Conservation (phyloP, 2,329 filamentous ascomycete species). For the Pseudogymnoascus sp. region DNA sequence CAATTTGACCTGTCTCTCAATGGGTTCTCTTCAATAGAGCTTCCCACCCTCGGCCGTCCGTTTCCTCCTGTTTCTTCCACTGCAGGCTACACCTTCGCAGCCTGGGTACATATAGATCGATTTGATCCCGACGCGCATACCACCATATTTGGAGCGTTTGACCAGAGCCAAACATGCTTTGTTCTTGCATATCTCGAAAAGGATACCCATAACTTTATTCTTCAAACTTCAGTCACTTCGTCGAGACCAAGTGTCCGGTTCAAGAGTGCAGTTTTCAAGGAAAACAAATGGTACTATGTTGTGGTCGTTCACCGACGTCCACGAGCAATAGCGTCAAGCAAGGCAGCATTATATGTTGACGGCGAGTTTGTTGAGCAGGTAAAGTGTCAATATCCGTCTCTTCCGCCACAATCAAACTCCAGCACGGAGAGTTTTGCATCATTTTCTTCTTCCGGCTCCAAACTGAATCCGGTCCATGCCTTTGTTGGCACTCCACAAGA, state of each 20-base stretch:
- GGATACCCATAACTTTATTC: constrained; percentile 86
- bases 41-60: constrained; percentile 72
- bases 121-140: constrained; percentile 84
- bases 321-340: constrained; percentile 61
- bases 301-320: constrained; percentile 76
- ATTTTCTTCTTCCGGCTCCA: constrained; percentile 50
- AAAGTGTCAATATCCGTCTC: constrained; percentile 78
- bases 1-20: constrained; percentile 88
- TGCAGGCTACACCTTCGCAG: constrained; percentile 81
- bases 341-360: constrained; percentile 83
- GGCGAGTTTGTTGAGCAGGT: constrained; percentile 91
- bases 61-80: constrained; percentile 73
- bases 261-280: constrained; percentile 70
- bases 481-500: constrained; percentile 91
- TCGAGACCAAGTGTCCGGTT: constrained; percentile 86
- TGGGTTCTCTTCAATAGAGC: constrained; percentile 84
- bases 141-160: constrained; percentile 92
- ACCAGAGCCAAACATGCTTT: constrained; percentile 87
- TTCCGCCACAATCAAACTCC: constrained; percentile 57
- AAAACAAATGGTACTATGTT: constrained; percentile 86
- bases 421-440: constrained; percentile 64
- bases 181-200: constrained; percentile 88
- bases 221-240: constrained; percentile 89
- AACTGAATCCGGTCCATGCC: constrained; percentile 69
- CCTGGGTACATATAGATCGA: constrained; percentile 81